Evolutionary conservation across 129 eudicot species (phyloP), one percentile per base, ranked within the genome.

Genomic region (Escallonia herrerae): DNA sequence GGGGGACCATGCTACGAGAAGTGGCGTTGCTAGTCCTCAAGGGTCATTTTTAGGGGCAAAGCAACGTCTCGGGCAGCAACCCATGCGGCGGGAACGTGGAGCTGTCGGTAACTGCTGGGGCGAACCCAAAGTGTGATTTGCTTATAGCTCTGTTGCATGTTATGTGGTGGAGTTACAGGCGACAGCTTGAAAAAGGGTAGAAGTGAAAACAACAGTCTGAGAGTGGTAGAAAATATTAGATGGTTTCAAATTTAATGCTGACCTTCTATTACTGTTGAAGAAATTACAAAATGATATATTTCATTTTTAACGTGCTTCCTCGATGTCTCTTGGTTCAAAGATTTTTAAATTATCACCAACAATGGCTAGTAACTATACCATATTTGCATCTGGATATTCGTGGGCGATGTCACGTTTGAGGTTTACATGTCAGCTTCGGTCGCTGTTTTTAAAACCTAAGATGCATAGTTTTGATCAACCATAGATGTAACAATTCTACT

Each of bases 71-170:
- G 66, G 42, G 40, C 48, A 43, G 52, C 9, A 40, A 62, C 45
- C 42, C 66, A 15, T 15, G 41, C 66, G 66, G 54, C 66, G 66
- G 40, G 37, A 62, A 62, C 66, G 66, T 62, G 66, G 45, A 44
- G 22, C 41, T 62, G 66, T 62, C 66, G 66, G 66, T 60, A 9
- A 59, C 4, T 59, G 5, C 22, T 2, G 22, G 33, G 11, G 37
- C 64, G 8, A 4, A 12, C 1, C 15, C 47, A 42, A 40, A 38
- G 63, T 59, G 15, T 11, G 38, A 1, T 2, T 38, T 22, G 22
- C 3, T 56, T 22, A 7, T 59, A 46, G 41, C 5, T 40, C 63
- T 8, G 15, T 45, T 59, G 47, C 63, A 59, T 59, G 63, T 59
- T 59, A 59, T 40, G 8, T 59, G 63, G 39, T 59, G 46, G 42